These are phyloP conservation scores for Clarireedia sp. DNA, from an alignment of 2,329 filamentous ascomycete genomes.

Conservation along the genomic window DNA sequence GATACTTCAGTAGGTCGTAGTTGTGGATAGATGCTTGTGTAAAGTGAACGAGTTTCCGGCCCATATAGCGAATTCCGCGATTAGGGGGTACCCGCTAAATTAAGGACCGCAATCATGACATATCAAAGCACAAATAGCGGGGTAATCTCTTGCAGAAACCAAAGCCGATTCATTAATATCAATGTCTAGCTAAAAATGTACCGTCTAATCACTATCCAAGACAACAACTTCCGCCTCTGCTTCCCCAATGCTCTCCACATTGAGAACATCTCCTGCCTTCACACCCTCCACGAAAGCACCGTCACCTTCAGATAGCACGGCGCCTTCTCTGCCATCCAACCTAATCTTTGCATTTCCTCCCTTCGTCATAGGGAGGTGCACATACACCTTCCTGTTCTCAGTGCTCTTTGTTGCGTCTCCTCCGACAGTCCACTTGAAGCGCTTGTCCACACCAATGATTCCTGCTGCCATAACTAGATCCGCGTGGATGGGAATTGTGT, in stretches of 20 bases:
- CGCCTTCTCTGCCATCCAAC: constrained; percentile 57
- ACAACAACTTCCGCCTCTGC: constrained; percentile 27
- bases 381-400: constrained; percentile 62
- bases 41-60: too few species aligned
- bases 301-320: constrained; percentile 66
- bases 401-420: constrained; percentile 42
- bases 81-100: too few species aligned
- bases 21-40: too few species aligned
- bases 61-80: too few species aligned
- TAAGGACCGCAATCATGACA: too few species aligned
- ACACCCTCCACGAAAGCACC: constrained; percentile 66
- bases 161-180: background rate
- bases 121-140: too few species aligned
- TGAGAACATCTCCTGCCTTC: constrained; percentile 54
- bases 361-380: constrained; percentile 76
- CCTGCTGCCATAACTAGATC: constrained; percentile 78
- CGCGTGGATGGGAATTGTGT: constrained; percentile 76
- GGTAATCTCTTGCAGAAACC: too few species aligned
- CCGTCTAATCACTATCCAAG: constrained; percentile 15
- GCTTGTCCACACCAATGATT: constrained; percentile 57
- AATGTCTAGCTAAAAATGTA: background rate
- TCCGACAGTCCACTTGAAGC: constrained; percentile 67
- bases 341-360: constrained; percentile 64
- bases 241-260: constrained; percentile 59
- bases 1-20: too few species aligned